Percentiles rank a stretch among this genome's conserved stretches.
Conservation (phyloP, 2,329 filamentous ascomycete species). For the Xylariaceae sp. region DNA sequence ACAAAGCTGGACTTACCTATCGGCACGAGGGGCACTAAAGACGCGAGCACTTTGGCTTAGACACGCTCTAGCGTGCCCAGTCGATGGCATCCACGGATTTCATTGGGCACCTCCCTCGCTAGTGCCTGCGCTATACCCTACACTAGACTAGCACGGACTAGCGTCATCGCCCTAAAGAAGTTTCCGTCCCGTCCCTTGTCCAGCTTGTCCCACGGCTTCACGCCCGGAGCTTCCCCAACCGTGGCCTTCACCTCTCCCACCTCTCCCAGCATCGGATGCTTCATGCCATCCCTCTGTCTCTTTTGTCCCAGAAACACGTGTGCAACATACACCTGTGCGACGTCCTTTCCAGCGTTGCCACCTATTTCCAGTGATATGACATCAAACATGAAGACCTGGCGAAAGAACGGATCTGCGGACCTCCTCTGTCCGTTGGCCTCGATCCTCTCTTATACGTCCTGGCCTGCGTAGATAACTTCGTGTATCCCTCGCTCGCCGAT, state of each 20-base stretch:
- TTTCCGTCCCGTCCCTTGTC: constrained; percentile 1
- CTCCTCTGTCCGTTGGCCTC: constrained; percentile 5
- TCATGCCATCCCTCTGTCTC: background rate
- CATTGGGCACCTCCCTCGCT: too few species aligned
- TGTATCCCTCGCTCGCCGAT: background rate
- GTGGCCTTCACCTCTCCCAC: background rate
- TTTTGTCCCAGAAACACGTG: constrained; percentile 6
- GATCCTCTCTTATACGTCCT: constrained; percentile 3
- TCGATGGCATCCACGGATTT: too few species aligned
- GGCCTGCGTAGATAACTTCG: constrained; percentile 4
- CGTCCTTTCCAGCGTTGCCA: background rate
- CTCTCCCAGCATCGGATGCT: background rate
- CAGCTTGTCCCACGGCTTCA: background rate
- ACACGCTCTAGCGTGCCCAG: too few species aligned
- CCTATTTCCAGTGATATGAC: constrained; percentile 13
- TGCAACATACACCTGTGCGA: constrained; percentile 3
- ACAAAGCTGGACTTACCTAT: too few species aligned
- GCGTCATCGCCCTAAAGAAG: background rate
- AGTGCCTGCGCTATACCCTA: too few species aligned
- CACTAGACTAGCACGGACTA: too few species aligned
- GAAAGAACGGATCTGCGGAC: constrained; percentile 7
- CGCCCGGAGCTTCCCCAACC: constrained; percentile 19
- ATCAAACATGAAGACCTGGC: background rate
- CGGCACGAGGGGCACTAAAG: too few species aligned
- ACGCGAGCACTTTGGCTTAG: too few species aligned